Evolutionary conservation across 306 rosid genomes (phyloP).

Genomic region (Astragalus membranaceus): DNA sequence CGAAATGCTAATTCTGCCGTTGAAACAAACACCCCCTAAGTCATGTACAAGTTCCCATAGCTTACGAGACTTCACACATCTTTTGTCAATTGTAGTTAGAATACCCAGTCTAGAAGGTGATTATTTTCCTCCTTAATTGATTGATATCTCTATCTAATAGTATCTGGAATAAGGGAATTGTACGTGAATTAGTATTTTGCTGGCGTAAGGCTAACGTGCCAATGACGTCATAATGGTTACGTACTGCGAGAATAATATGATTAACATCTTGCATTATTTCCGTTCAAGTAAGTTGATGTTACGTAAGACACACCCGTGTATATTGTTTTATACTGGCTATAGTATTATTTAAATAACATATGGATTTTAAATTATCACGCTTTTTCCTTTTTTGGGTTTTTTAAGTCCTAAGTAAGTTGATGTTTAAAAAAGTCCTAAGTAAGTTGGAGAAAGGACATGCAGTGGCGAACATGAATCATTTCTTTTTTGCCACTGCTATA

Average conservation of each 20-base stretch:
- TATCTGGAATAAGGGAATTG: background rate
- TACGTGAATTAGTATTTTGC: background rate
- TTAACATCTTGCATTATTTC: background rate
- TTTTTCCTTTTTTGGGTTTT: background rate
- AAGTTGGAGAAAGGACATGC: conserved; percentile 33
- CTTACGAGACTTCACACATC: no score
- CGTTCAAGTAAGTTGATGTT: no score
- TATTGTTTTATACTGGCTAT: no score
- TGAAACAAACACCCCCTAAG: no score
- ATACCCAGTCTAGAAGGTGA: no score
- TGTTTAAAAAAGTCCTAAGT: background rate
- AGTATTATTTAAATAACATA: background rate
- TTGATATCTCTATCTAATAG: background rate
- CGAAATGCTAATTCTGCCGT: no score
- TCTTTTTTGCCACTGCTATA: conserved; percentile 57
- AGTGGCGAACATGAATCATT: conserved; percentile 89
- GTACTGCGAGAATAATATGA: background rate
- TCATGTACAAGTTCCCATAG: no score
- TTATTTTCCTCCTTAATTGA: no score
- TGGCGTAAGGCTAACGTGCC: conserved; percentile 46
- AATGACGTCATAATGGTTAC: conserved; percentile 41
- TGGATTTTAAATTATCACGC: conserved; percentile 1
- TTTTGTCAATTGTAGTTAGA: no score
- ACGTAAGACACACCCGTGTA: no score
- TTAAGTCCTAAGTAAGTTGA: background rate